Evolutionary conservation across 1,139 yeast species (phyloP).

Genomic region (Yamadazyma trypodendri): DNA sequence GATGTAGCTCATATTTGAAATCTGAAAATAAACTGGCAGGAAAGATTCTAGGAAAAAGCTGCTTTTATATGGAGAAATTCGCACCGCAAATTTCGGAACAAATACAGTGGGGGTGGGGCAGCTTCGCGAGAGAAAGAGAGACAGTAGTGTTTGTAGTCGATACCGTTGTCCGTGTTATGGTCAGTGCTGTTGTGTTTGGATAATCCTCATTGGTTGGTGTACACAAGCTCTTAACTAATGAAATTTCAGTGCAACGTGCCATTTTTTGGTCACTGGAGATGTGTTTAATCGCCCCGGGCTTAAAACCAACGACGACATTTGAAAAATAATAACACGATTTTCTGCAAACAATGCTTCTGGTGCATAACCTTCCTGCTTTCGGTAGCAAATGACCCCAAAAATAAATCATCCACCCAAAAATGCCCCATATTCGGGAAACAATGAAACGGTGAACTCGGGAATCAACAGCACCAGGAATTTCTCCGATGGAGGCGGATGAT

Average conservation of each 20-base stretch:
- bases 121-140: slow-evolving; percentile 1
- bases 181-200: no score
- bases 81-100: not conserved
- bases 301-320: not conserved
- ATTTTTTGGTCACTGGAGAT: no score
- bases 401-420: no score
- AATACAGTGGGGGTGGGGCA: not conserved
- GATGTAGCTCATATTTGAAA: slow-evolving; percentile 27
- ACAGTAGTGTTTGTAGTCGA: no score
- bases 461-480: no score
- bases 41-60: slow-evolving; percentile 8
- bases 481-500: no score
- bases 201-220: no score
- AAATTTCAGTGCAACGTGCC: slow-evolving; percentile 2
- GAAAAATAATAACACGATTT: not conserved
- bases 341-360: not conserved
- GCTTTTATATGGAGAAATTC: slow-evolving; percentile 4
- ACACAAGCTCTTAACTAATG: no score
- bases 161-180: no score
- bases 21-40: slow-evolving; percentile 3
- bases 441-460: slow-evolving; percentile 1
- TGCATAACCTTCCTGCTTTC: not conserved
- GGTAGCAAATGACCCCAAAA: not conserved
- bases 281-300: no score
- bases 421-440: no score